These are phyloP conservation scores for Cynanchum wilfordii DNA, from an alignment of 257 asterid genomes.

Conservation along the genomic window DNA sequence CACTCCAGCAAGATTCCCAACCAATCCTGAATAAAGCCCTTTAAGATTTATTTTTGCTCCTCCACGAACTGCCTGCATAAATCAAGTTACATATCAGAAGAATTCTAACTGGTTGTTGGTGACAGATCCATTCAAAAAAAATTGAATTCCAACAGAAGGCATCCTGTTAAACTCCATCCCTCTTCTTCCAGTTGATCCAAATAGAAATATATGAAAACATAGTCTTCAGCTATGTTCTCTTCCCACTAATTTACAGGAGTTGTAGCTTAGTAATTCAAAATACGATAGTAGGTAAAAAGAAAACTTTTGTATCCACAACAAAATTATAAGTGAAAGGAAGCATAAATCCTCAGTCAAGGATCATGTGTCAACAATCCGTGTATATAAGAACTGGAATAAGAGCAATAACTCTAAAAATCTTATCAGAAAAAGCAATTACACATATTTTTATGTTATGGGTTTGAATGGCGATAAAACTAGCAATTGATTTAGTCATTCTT, in stretches of 20 bases:
- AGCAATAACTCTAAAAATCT: background rate
- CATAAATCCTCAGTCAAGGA: background rate
- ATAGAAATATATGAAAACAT: background rate
- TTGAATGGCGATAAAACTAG: background rate
- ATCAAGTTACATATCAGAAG: background rate
- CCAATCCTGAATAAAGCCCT: slow-evolving; percentile 91
- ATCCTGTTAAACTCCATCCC: background rate
- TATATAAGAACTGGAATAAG: background rate
- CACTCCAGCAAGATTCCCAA: slow-evolving; percentile 94
- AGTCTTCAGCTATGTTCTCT: background rate
- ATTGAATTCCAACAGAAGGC: background rate
- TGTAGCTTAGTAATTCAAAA: background rate
- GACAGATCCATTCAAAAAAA: background rate
- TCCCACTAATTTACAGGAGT: background rate
- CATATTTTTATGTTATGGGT: background rate
- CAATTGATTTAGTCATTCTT: background rate
- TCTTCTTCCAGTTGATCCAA: background rate
- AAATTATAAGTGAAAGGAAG: background rate
- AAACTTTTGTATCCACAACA: background rate
- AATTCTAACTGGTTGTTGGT: background rate
- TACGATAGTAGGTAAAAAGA: background rate
- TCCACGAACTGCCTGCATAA: slow-evolving; percentile 77
- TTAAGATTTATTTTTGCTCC: slow-evolving; percentile 84
- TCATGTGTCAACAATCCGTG: background rate
- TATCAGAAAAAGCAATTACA: background rate